Evolutionary conservation across 83 land plant genomes (phyloP), one percentile per base, ranked within the genome.

Genomic region (Diphasiastrum complanatum): DNA sequence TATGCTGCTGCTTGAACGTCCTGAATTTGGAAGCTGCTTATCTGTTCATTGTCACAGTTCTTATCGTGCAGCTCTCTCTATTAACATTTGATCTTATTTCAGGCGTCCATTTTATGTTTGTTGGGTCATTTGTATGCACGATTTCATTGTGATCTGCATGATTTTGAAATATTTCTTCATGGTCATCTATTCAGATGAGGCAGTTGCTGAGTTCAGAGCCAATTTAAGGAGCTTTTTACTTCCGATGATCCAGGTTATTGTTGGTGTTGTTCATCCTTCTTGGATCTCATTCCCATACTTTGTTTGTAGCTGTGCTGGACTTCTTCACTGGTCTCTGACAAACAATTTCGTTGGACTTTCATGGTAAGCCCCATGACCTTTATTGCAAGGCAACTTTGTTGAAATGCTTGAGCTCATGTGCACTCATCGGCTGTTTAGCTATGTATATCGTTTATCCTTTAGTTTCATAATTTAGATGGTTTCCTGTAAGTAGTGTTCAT

Each of bases 281-380:
- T 89, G 96, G 97, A 54, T 82, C 36, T 77, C 87, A 51, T 55
- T 95, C 41, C 96, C 97, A 33, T 89, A 91, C 67, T 95, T 95
- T 38, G 51, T 89, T 32, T 81, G 82, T 56, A 86, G 99, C 74
- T 86, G 92, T 74, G 64, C 76, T 67, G 86, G 93, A n/a, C 85
- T 95, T 49, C 76, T 84, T 48, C 81, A 82, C 52, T 89, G 96
- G 97, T 89, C 93, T 62, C 49, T 95, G 32, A 84, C 85, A 26
- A 84, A 81, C 73, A 86, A 89, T 50, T 84, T 84, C 65, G 60
- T 76, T 18, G 89, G 86, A 37, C 89, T 86, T 57, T 89, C 84
- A 47, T 74, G 99, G 96, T 95, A 65, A 61, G 57, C 1, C 22
- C 26, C 43, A 25, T 53, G 25, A 47, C 43, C 48, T 18, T 38